These are phyloP conservation scores for Calvatia gigantea DNA, from an alignment of 768 basidiomycete species.

Conservation along the genomic window DNA sequence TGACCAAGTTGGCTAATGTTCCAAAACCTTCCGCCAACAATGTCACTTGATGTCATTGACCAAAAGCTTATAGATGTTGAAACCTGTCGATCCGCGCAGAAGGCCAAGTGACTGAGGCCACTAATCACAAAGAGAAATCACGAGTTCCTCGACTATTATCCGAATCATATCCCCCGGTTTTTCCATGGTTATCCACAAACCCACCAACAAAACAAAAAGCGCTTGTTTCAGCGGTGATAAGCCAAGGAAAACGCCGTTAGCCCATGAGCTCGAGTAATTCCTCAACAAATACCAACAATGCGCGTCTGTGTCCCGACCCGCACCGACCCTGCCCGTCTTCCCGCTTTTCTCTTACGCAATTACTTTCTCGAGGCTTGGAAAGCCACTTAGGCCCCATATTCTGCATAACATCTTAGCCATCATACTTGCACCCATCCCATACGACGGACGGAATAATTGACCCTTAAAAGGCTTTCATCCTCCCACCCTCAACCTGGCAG, in stretches of 20 bases:
- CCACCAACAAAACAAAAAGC: background rate
- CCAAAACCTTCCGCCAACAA: background rate
- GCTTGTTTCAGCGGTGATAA: conserved; percentile 11
- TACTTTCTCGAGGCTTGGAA: background rate
- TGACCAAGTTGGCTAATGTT: background rate
- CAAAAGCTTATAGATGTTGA: background rate
- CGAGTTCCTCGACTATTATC: conserved; percentile 2
- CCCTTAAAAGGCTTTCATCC: conserved; percentile 3
- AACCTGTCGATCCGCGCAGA: no score
- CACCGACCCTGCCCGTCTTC: background rate
- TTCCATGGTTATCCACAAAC: background rate
- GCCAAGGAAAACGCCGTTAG: conserved; percentile 2
- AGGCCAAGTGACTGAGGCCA: no score
- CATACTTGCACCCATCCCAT: background rate
- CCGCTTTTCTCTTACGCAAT: background rate
- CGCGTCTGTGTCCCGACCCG: background rate
- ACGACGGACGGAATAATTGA: background rate
- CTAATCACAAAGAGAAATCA: background rate
- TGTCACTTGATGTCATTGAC: background rate
- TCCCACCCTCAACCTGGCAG: conserved; percentile 2
- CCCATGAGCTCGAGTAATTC: background rate
- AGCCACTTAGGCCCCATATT: background rate
- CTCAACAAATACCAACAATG: background rate
- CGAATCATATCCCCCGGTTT: background rate
- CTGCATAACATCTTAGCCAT: background rate